Base-by-base conservation (phyloP, 305 asterid species). In the Rubia tinctorum region DNA sequence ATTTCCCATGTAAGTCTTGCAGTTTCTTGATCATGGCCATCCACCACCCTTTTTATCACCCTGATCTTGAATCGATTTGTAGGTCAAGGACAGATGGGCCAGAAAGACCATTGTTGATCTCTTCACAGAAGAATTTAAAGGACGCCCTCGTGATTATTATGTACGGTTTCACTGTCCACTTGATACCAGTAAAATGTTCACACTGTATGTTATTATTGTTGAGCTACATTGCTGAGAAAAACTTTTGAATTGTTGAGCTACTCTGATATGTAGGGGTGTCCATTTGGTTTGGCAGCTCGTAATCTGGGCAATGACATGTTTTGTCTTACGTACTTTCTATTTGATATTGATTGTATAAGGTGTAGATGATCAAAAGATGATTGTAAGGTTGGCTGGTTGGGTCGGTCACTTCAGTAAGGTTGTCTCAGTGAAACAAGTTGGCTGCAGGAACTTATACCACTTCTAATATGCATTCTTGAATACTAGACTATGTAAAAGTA, bases 71-170 rank as follows among this genome's bases (percentile, higher is more conserved):
- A 25, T 53, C 56, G 40, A 75, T 64, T 75, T 77, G 77, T 88
- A 95, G 99, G 99, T 87, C n/a, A 95, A 95, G 80, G 81, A 84
- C 71, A 79, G 99, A 71, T 92, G 98, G 99, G 90, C 88, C 6
- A 97, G 93, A 80, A 92, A 92, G 88, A 92, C 90, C 15, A 84
- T 95, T 79, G 97, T 92, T 22, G 98, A 92, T 85, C 88, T 95
- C 72, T 95, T 95, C 75, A 58, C 96, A 10, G 97, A 95, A 66
- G 99, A 95, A 73, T 95, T 95, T 72, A 92, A 86, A 81, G 99
- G 99, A 59, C 85, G 98, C 47, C 69, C 83, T 70, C 96, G 90
- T 8, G 96, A 92, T 77, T 95, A 95, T 72, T 95, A 95, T 85
- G 99, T 95, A 83, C 45, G 92, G 30, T 62, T 73, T 69, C 64